Conservation (phyloP, 164 flowering plant species). For the Annona squamosa region DNA sequence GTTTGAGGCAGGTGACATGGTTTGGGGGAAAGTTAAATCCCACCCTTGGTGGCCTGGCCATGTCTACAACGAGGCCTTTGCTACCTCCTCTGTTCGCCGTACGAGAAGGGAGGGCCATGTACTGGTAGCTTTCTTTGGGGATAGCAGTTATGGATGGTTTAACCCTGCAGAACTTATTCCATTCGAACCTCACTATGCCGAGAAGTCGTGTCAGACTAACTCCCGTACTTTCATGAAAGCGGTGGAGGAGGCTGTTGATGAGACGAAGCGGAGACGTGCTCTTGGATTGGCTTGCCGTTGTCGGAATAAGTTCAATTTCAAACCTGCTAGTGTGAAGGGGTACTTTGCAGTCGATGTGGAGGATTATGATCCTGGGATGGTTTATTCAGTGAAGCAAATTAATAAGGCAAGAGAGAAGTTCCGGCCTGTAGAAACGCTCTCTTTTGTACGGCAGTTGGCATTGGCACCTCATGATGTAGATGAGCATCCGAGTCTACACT, state of each 20-base stretch:
- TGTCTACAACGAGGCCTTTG: constrained; percentile 67
- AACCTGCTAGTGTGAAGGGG: constrained; percentile 47
- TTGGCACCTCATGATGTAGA: constrained; percentile 25
- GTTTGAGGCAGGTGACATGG: constrained; percentile 55
- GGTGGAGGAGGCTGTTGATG: constrained; percentile 92
- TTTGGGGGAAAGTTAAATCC: constrained; percentile 97
- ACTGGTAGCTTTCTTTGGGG: constrained; percentile 96
- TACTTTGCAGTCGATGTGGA: constrained; percentile 66
- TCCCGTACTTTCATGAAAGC: constrained; percentile 61
- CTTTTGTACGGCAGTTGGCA: constrained; percentile 59
- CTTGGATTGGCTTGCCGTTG: constrained; percentile 74
- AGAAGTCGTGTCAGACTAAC: constrained; percentile 66
- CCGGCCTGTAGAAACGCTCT: constrained; percentile 42
- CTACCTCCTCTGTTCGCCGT: constrained; percentile 55
- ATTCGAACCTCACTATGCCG: constrained; percentile 56
- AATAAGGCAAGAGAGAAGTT: constrained; percentile 54
- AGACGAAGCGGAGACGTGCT: constrained; percentile 57
- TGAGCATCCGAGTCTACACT: constrained; percentile 32
- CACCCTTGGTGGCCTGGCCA: constrained; percentile 99
- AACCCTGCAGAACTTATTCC: constrained; percentile 77
- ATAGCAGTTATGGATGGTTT: constrained; percentile 98
- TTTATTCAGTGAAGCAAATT: constrained; percentile 64
- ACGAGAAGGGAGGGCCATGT: constrained; percentile 61
- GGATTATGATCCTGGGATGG: constrained; percentile 56
- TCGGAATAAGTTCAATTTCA: constrained; percentile 55